Percentiles rank a stretch among this genome's conserved stretches.
Conservation (phyloP, 768 basidiomycete genomes). For the Trametopsis cervina region DNA sequence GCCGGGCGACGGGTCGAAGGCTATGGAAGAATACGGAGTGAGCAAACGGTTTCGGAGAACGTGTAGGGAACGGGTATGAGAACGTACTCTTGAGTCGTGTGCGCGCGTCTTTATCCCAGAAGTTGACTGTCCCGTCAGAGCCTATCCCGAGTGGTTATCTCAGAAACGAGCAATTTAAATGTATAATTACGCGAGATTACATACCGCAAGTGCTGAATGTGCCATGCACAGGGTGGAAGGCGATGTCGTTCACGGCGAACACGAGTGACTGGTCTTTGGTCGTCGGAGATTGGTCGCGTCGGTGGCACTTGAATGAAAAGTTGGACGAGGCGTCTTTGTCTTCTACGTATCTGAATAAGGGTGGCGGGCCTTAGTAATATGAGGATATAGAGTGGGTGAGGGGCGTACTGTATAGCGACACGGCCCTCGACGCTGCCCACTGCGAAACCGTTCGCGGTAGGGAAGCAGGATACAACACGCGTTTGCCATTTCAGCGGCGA, state of each 20-base stretch:
- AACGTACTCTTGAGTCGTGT: conserved; percentile 82
- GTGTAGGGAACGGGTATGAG: too few relatives aligned
- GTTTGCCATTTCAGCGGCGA: conserved; percentile 96
- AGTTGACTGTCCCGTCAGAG: conserved; percentile 82
- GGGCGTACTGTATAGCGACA: conserved; percentile 91
- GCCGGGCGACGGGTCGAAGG: conserved; percentile 66
- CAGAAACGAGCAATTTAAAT: too few relatives aligned
- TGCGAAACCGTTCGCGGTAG: conserved; percentile 71
- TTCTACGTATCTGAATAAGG: conserved; percentile 62
- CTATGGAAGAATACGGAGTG: too few relatives aligned
- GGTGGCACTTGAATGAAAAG: conserved; percentile 54
- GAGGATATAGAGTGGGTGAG: neutral
- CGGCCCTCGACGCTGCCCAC: conserved; percentile 86
- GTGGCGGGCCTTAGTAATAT: neutral
- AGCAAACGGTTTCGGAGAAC: too few relatives aligned
- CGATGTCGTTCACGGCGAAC: conserved; percentile 51
- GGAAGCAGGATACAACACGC: conserved; percentile 78
- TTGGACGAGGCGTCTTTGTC: conserved; percentile 63
- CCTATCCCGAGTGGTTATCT: conserved; percentile 31
- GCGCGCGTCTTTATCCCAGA: conserved; percentile 92
- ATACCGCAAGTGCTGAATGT: conserved; percentile 40
- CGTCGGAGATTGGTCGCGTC: conserved; percentile 27
- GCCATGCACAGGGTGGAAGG: conserved; percentile 46
- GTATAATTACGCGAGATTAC: neutral
- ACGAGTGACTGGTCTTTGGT: conserved; percentile 38